Evolutionary conservation across 2,329 filamentous ascomycete genomes (phyloP).

Genomic region (Drechslerella dactyloides): DNA sequence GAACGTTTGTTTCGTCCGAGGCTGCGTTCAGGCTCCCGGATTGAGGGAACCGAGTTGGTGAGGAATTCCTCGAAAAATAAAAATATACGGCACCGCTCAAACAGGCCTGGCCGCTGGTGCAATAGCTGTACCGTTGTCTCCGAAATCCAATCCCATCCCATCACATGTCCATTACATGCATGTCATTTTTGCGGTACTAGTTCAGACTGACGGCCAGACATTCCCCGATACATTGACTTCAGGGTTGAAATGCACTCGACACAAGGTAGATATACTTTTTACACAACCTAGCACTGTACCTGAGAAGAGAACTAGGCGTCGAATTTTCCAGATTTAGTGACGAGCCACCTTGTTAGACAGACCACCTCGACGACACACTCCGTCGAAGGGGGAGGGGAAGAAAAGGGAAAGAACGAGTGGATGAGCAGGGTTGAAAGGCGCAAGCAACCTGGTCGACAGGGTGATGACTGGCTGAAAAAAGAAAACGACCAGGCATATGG

Average conservation of each 20-base stretch:
- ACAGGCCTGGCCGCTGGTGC: not conserved
- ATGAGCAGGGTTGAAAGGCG: constrained; percentile 30
- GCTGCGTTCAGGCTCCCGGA: constrained; percentile 37
- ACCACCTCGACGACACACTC: too few relatives aligned
- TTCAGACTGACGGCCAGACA: not conserved
- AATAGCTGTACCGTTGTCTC: constrained; percentile 2
- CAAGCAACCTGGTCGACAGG: constrained; percentile 47
- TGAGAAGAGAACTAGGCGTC: constrained; percentile 38
- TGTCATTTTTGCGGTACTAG: constrained; percentile 38
- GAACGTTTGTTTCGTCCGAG: constrained; percentile 15
- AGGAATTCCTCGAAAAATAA: constrained; percentile 44
- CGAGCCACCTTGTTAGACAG: constrained; percentile 10
- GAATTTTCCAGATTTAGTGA: constrained; percentile 52
- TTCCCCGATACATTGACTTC: constrained; percentile 37
- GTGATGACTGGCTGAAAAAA: constrained; percentile 48
- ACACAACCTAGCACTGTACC: not conserved
- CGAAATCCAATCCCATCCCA: constrained; percentile 23
- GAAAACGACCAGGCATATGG: constrained; percentile 36
- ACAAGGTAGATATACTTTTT: constrained; percentile 33
- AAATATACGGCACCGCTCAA: not conserved
- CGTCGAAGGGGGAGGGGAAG: constrained; percentile 7
- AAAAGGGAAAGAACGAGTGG: constrained; percentile 17
- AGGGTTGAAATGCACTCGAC: constrained; percentile 27
- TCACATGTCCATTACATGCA: constrained; percentile 48
- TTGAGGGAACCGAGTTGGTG: constrained; percentile 36